Conservation (phyloP, 495 filamentous ascomycete species). For the Xylona heveae region DNA sequence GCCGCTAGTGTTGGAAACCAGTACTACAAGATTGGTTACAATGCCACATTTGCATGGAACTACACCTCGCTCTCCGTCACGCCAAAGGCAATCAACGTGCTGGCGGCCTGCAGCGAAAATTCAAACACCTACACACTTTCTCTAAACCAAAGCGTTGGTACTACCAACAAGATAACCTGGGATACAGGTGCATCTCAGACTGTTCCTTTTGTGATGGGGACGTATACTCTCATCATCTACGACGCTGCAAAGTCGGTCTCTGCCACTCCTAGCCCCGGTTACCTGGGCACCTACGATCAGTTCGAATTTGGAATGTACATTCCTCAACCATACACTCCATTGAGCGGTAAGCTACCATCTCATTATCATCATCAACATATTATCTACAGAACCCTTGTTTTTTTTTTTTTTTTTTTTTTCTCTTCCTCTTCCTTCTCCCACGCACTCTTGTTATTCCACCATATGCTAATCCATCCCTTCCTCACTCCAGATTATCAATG, state of each 20-base stretch:
- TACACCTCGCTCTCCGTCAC: constrained; percentile 70
- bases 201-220: constrained; percentile 40
- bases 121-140: constrained; percentile 43
- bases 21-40: constrained; percentile 78
- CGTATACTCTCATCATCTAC: constrained; percentile 69
- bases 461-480: constrained; percentile 4
- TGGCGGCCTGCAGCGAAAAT: constrained; percentile 56
- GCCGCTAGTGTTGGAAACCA: constrained; percentile 29
- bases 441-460: no score
- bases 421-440: no score
- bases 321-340: constrained; percentile 38
- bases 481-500: constrained; percentile 26
- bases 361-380: background rate
- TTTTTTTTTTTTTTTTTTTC: background rate
- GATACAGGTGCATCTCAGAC: constrained; percentile 48
- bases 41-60: constrained; percentile 80
- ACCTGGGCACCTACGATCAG: constrained; percentile 39
- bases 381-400: background rate
- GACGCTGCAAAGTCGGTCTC: constrained; percentile 43
- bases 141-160: constrained; percentile 24
- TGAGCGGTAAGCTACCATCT: constrained; percentile 29
- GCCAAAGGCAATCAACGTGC: constrained; percentile 59
- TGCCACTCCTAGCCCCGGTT: constrained; percentile 45
- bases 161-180: constrained; percentile 18
- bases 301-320: constrained; percentile 71